These are phyloP conservation scores for Kentomonas sorsogonicus DNA, from an alignment of 208 protist genomes.

Conservation along the genomic window DNA sequence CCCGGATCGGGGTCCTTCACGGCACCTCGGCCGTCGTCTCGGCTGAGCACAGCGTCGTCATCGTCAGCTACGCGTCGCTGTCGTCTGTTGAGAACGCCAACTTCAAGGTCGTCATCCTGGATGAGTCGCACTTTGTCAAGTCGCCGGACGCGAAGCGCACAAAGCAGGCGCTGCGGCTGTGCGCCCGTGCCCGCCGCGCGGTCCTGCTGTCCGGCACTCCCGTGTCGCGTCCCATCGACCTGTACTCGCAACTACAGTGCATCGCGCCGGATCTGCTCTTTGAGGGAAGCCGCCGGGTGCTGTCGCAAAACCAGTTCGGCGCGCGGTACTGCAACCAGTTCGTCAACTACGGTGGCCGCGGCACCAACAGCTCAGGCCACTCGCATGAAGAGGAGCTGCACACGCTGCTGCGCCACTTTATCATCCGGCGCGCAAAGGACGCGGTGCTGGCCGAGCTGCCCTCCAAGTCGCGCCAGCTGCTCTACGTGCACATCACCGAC, in stretches of 20 bases:
- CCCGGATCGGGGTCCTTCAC: constrained; percentile 69
- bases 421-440: constrained; percentile 93
- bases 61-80: constrained; percentile 78
- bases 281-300: no score
- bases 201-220: constrained; percentile 93
- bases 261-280: constrained; percentile 42
- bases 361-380: constrained; percentile 68
- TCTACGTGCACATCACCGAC: constrained; percentile 82
- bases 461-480: constrained; percentile 77
- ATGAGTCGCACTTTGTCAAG: constrained; percentile 97
- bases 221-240: constrained; percentile 91
- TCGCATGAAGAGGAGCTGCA: constrained; percentile 91
- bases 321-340: constrained; percentile 92
- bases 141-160: constrained; percentile 76
- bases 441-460: constrained; percentile 87
- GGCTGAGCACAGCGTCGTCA: constrained; percentile 58
- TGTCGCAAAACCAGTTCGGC: constrained; percentile 77
- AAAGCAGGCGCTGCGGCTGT: constrained; percentile 68
- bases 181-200: constrained; percentile 56
- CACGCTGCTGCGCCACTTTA: constrained; percentile 76
- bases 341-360: constrained; percentile 68
- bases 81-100: constrained; percentile 48
- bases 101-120: constrained; percentile 90
- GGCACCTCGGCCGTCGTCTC: constrained; percentile 33
- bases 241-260: constrained; percentile 91